Base-by-base conservation (phyloP, 1,139 yeast genomes). In the Meyerozyma elateridarum region DNA sequence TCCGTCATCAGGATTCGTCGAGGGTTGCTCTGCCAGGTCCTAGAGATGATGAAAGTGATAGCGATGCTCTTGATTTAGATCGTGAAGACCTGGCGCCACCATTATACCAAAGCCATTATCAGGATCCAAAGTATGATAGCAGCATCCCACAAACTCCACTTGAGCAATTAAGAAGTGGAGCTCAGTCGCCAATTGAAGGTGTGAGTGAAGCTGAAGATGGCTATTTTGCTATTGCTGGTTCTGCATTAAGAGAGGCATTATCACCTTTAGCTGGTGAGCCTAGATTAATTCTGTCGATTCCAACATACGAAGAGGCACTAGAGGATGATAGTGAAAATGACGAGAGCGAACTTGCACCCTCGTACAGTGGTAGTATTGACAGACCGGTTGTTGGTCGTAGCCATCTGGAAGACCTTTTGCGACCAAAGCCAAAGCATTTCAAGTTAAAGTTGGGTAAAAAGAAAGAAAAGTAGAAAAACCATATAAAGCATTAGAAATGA, bases 71-170 rank as follows among this genome's bases (percentile, higher is more conserved):
- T 17, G 62, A 63, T 15, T 51, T 54, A 25, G 65, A 59, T 32
- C 46, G 54, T 9, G 51, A 49, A 19, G 63, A 52, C 2, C 44
- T 43, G 3, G 71, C 71, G 3, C 75, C 73, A 7, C 73, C 74
- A 3, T 32, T 65, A 24, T 68, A 68, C 40, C 64, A 62, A 30
- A 50, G 59, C 31, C 66, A 65, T 31, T 49, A 56, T 4, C 53
- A 46, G 35, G 74, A 68, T 41, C 51, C 55, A 34, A 39, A 61
- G 5, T 67, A 49, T 39, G 73, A 67, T 42, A 49, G 59, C 30
- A 51, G 52, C 20, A 50, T 57, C 15, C 59, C 67, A 2, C 62
- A 57, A 34, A 52, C 66, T 6, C 71, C 72, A 1, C 37, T 60
- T 27, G 70, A 64, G 36, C 72, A 64, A 41, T 53, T 63, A 15